Conservation (phyloP, 495 filamentous ascomycete genomes). For the Penicillium atrosanguineum region DNA sequence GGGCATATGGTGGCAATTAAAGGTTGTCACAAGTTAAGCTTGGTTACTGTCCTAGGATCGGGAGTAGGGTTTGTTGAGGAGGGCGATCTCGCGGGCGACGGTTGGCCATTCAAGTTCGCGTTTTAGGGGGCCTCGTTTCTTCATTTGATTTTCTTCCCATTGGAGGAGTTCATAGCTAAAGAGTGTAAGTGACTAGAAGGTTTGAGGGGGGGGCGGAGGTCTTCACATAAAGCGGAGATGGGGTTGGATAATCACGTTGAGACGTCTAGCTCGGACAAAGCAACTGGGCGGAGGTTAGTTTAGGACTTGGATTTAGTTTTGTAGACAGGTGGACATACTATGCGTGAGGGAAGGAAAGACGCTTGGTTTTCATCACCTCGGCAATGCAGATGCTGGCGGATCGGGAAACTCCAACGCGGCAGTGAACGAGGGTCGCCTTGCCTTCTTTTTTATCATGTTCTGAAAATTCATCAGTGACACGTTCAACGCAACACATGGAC, state of each 20-base stretch:
- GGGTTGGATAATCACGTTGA: constrained; percentile 74
- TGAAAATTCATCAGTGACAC: constrained; percentile 30
- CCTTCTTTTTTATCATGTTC: constrained; percentile 71
- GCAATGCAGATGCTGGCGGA: constrained; percentile 98
- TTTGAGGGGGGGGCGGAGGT: background rate
- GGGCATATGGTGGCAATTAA: background rate
- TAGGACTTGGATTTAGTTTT: background rate
- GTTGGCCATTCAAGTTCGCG: constrained; percentile 90
- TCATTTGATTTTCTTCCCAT: constrained; percentile 74
- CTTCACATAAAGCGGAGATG: constrained; percentile 65
- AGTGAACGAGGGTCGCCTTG: constrained; percentile 91
- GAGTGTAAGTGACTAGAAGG: constrained; percentile 13
- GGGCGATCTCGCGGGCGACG: constrained; percentile 83
- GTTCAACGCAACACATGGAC: background rate
- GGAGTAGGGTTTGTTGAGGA: constrained; percentile 94
- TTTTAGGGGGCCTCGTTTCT: constrained; percentile 47
- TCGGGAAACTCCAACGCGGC: constrained; percentile 90
- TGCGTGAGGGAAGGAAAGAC: constrained; percentile 83
- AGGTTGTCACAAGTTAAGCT: background rate
- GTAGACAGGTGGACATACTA: constrained; percentile 55
- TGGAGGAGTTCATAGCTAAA: constrained; percentile 70
- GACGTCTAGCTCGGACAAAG: constrained; percentile 85
- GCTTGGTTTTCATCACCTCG: constrained; percentile 82
- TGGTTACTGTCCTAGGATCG: constrained; percentile 19
- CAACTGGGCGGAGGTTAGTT: constrained; percentile 51